Conservation (phyloP, 139 green algal species). For the Mesotaenium endlicherianum region DNA sequence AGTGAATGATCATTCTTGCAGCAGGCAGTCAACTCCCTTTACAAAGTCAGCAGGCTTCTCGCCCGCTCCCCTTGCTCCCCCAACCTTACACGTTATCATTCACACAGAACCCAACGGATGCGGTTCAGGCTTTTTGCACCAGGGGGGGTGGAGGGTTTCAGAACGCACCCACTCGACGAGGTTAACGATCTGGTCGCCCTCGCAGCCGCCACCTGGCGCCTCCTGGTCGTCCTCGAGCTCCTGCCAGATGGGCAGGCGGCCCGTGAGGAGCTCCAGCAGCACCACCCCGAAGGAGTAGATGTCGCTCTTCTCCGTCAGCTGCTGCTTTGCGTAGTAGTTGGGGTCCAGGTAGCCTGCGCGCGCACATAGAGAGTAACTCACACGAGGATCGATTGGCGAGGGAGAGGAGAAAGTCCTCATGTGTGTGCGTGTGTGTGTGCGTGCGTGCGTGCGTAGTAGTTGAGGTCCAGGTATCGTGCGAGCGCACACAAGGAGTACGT, state of each 20-base stretch:
- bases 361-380: neutral
- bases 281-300: conserved; percentile 37
- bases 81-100: neutral
- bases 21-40: no score
- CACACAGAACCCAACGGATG: neutral
- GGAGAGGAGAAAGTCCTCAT: neutral
- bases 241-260: conserved; percentile 26
- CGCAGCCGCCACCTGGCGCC: neutral
- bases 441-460: neutral
- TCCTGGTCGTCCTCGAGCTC: neutral
- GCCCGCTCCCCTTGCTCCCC: neutral
- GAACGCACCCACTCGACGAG: conserved; percentile 26
- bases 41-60: no score
- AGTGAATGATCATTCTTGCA: no score
- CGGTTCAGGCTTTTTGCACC: neutral
- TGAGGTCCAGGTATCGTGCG: conserved; percentile 6
- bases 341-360: conserved; percentile 33
- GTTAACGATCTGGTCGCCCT: neutral
- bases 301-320: conserved; percentile 30
- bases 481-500: neutral
- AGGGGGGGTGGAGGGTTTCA: neutral
- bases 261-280: conserved; percentile 25
- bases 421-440: neutral
- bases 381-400: neutral
- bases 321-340: conserved; percentile 9